Percentiles rank a stretch among this genome's conserved stretches.
These are phyloP conservation scores for Stemphylium lycopersici DNA, from an alignment of 2,329 filamentous ascomycete species.

Conservation along the genomic window DNA sequence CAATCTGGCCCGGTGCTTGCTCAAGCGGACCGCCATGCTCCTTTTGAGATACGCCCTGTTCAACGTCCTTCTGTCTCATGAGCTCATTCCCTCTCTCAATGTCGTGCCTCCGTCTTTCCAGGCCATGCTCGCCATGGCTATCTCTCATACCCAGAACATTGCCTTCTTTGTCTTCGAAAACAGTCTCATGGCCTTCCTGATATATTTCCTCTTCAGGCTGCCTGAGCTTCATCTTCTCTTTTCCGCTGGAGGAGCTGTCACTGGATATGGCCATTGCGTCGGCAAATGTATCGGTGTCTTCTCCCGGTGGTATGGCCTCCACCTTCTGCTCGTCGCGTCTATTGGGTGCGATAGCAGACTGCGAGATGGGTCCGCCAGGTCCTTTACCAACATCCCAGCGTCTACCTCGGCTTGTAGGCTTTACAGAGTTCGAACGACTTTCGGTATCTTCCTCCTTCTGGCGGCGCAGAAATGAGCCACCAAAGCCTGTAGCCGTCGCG, in stretches of 20 bases:
- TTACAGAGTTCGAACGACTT: slow-evolving; percentile 62
- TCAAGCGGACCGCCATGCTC: slow-evolving; percentile 55
- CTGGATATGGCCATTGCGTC: slow-evolving; percentile 51
- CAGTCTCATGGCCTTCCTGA: slow-evolving; percentile 77
- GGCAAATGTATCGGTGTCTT: slow-evolving; percentile 53
- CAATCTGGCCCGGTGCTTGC: slow-evolving; percentile 45
- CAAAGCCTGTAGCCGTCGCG: slow-evolving; percentile 68
- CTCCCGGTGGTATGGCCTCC: slow-evolving; percentile 47
- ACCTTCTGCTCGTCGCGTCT: slow-evolving; percentile 38
- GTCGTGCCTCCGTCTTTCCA: slow-evolving; percentile 68
- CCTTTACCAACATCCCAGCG: slow-evolving; percentile 75
- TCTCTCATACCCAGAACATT: slow-evolving; percentile 77
- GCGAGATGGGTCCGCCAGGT: slow-evolving; percentile 82
- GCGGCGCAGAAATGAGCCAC: slow-evolving; percentile 80
- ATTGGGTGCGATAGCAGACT: slow-evolving; percentile 86
- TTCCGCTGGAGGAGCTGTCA: slow-evolving; percentile 41
- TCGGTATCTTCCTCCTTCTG: slow-evolving; percentile 75
- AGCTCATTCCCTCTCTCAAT: slow-evolving; percentile 58
- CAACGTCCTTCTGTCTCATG: slow-evolving; percentile 59
- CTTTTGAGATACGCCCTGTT: slow-evolving; percentile 53
- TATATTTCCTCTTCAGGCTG: slow-evolving; percentile 68
- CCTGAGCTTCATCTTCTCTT: slow-evolving; percentile 38
- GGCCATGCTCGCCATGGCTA: slow-evolving; percentile 52
- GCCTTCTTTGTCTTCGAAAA: slow-evolving; percentile 86
- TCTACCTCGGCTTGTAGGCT: slow-evolving; percentile 63